Percentiles rank a stretch among this genome's conserved stretches.
These are phyloP conservation scores for Talaromyces proteolyticus DNA, from an alignment of 495 filamentous ascomycete genomes.

Conservation along the genomic window DNA sequence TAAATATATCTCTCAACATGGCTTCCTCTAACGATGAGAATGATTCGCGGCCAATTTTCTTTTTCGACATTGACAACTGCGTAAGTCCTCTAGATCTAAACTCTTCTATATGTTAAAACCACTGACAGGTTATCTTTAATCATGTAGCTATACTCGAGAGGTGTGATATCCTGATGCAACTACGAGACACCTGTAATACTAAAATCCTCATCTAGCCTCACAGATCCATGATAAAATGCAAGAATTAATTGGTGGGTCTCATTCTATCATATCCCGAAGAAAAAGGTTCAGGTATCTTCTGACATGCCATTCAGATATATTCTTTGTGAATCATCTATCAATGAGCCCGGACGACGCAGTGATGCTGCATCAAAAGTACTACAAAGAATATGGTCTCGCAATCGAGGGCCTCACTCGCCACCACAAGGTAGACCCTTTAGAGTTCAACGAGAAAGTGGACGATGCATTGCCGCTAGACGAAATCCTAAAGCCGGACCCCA, in stretches of 20 bases:
- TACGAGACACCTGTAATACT: conserved; percentile 5
- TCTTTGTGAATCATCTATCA: conserved; percentile 74
- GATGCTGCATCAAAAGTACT: conserved; percentile 83
- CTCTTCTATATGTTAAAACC: neutral
- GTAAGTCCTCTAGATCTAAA: conserved; percentile 34
- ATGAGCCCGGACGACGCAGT: conserved; percentile 69
- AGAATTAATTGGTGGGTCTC: conserved; percentile 50
- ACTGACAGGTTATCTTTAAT: conserved; percentile 11
- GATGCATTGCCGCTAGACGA: conserved; percentile 86
- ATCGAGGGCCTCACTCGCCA: conserved; percentile 90
- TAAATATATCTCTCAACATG: conserved; percentile 12
- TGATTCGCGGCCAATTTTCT: conserved; percentile 58
- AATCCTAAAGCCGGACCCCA: conserved; percentile 70
- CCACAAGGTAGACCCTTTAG: conserved; percentile 92
- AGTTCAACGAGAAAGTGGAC: conserved; percentile 92
- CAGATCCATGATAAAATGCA: conserved; percentile 73
- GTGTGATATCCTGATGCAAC: conserved; percentile 16
- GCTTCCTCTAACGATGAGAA: conserved; percentile 14
- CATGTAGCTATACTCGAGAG: conserved; percentile 48
- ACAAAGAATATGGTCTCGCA: conserved; percentile 92
- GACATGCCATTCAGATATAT: conserved; percentile 47
- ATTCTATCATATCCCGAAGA: neutral
- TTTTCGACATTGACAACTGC: conserved; percentile 98
- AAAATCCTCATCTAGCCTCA: conserved; percentile 36
- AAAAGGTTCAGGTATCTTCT: neutral